A percentile compares a stretch with the other conserved stretches of the same genome.
Evolutionary conservation across 208 protist species (phyloP).

Genomic region (Leptomonas seymouri): DNA sequence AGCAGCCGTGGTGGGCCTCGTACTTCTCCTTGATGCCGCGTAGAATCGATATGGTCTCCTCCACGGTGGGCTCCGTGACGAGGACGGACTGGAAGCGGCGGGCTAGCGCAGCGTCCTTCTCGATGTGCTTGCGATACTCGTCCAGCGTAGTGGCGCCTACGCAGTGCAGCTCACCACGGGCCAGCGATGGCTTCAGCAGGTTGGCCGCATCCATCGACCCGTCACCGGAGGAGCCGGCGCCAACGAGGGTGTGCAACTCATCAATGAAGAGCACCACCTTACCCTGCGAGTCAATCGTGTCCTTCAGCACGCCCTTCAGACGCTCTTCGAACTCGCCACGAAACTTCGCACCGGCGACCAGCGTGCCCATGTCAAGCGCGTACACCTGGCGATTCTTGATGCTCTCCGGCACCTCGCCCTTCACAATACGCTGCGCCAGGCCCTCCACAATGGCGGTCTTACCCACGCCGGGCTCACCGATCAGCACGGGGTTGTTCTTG

Average conservation of each 20-base stretch:
- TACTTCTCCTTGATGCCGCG: slow-evolving; percentile 95
- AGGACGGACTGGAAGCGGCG: slow-evolving; percentile 98
- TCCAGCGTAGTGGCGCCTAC: slow-evolving; percentile 98
- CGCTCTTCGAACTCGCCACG: slow-evolving; percentile 99
- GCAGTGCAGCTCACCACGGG: slow-evolving; percentile 95
- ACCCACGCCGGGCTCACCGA: slow-evolving; percentile 96
- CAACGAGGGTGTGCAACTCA: slow-evolving; percentile 99
- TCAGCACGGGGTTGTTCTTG: slow-evolving; percentile 99
- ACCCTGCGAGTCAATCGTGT: slow-evolving; percentile 95
- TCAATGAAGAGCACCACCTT: slow-evolving; percentile 99
- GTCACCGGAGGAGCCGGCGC: slow-evolving; percentile 93
- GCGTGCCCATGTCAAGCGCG: slow-evolving; percentile 98
- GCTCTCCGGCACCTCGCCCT: slow-evolving; percentile 92
- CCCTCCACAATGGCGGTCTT: slow-evolving; percentile 95
- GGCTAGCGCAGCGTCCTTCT: slow-evolving; percentile 98
- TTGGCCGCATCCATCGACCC: slow-evolving; percentile 98
- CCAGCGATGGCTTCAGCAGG: slow-evolving; percentile 98
- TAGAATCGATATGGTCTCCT: slow-evolving; percentile 98
- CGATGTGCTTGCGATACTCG: slow-evolving; percentile 98
- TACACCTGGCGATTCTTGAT: slow-evolving; percentile 87
- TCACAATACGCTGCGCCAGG: slow-evolving; percentile 92
- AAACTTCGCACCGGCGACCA: slow-evolving; percentile 99
- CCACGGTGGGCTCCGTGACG: slow-evolving; percentile 96
- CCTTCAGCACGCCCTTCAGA: slow-evolving; percentile 98
- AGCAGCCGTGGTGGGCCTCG: slow-evolving; percentile 91